These are phyloP conservation scores for Serendipita sp. DNA, from an alignment of 768 basidiomycete species.

Conservation along the genomic window DNA sequence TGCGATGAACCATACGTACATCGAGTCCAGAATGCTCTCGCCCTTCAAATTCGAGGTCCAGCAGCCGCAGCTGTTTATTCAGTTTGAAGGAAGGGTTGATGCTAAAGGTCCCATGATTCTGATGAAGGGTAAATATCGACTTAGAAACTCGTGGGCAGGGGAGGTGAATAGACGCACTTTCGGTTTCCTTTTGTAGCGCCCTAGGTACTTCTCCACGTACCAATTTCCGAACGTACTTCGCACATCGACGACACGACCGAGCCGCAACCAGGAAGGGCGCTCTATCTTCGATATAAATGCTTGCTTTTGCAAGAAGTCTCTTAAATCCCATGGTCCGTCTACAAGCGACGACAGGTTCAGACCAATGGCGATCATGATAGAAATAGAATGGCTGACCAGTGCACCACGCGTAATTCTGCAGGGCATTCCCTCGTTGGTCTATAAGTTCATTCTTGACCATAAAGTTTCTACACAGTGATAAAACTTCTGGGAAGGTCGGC, in stretches of 20 bases:
- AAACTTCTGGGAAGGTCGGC: constrained; percentile 55
- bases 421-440: constrained; percentile 35
- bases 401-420: constrained; percentile 63
- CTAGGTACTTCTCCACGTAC: neutral
- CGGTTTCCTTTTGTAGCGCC: neutral
- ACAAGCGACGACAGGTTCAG: constrained; percentile 49
- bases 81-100: constrained; percentile 17
- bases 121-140: neutral
- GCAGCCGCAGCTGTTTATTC: constrained; percentile 62
- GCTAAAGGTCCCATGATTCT: neutral
- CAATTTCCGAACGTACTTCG: constrained; percentile 22
- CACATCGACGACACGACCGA: constrained; percentile 32
- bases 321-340: constrained; percentile 11
- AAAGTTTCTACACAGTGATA: constrained; percentile 48
- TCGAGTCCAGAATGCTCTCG: constrained; percentile 80
- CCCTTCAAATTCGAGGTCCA: constrained; percentile 61
- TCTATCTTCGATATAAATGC: constrained; percentile 67
- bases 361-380: neutral
- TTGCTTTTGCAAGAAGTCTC: constrained; percentile 79
- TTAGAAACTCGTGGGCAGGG: neutral
- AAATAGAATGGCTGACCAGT: constrained; percentile 19
- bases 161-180: neutral
- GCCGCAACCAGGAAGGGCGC: constrained; percentile 5
- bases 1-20: constrained; percentile 35
- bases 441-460: constrained; percentile 56